These are phyloP conservation scores for Leucocoprinus birnbaumii DNA, from an alignment of 768 basidiomycete genomes.

Conservation along the genomic window DNA sequence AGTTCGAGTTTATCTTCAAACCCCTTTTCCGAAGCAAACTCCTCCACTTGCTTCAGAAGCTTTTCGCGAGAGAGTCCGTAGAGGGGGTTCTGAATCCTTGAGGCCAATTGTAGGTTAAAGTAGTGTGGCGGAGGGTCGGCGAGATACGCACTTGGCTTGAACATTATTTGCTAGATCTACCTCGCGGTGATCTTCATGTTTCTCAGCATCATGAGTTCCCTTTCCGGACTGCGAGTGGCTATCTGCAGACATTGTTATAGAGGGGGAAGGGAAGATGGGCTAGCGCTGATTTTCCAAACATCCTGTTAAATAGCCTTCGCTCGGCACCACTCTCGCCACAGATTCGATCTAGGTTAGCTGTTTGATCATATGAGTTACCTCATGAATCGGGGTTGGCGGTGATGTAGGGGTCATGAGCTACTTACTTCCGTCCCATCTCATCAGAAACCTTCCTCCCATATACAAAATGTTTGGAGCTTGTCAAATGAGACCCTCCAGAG, in stretches of 20 bases:
- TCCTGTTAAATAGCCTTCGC: neutral
- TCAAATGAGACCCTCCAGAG: too few relatives aligned
- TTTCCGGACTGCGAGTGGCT: constrained; percentile 16
- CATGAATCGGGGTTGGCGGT: neutral
- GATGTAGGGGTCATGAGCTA: too few relatives aligned
- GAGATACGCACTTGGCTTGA: constrained; percentile 34
- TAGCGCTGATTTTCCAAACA: neutral
- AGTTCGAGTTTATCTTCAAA: constrained; percentile 40
- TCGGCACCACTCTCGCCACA: neutral
- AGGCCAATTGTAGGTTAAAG: neutral
- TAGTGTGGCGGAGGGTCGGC: neutral
- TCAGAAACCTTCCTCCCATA: too few relatives aligned
- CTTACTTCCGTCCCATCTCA: too few relatives aligned
- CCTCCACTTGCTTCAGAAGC: constrained; percentile 57
- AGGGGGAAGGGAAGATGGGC: neutral
- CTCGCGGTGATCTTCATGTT: neutral
- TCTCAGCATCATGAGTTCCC: constrained; percentile 23
- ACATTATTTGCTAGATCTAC: constrained; percentile 36
- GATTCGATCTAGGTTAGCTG: too few relatives aligned
- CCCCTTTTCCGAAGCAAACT: constrained; percentile 52
- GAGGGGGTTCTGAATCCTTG: constrained; percentile 43
- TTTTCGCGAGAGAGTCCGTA: constrained; percentile 56
- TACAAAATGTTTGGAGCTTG: too few relatives aligned
- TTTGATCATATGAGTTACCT: neutral
- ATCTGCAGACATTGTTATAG: constrained; percentile 28